Base-by-base conservation (phyloP, 176 grass and related monocot genomes). In the Bromus sterilis region DNA sequence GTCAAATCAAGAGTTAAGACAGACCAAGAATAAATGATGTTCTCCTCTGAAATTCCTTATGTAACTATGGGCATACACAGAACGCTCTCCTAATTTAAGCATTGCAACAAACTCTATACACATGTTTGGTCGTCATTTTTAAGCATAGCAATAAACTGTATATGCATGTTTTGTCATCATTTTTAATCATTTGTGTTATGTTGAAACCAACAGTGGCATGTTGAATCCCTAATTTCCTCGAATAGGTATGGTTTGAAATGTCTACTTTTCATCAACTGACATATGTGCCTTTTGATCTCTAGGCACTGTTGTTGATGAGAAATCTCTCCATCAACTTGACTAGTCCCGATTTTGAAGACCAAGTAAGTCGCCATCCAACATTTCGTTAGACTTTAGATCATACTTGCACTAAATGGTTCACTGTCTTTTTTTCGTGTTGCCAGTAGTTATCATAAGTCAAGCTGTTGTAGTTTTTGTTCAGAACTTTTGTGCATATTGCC, bases 261-360 rank as follows among this genome's bases (percentile, higher is more conserved):
- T 75, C 49, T 66, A 43, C 9, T 57, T 81, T 59, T 85, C 23
- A 56, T 79, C 79, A 71, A 67, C 67, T 75, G 78, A 43, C 44
- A 43, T 60, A 3, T 78, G 2, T 75, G 12, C 53, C 64, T 66
- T 57, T 66, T 71, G 73, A 25, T 55, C 82, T 83, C 74, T 83
- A 99, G 97, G 97, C 83, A 87, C 81, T 99, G 56, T 84, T 99
- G 82, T 71, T 99, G 80, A 96, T 99, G 97, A 92, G 59, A 84
- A 99, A 99, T 87, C 90, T 99, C 39, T 95, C 97, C 41, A 88
- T 99, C 84, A 99, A 99, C 85, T 90, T 99, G 91, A 93, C 82
- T 16, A 95, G 87, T 89, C 93, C 97, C 69, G 87, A 91, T 87
- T 99, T 99, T 90, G 97, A 99, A 86, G 91, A 95, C 79, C 93